Percentiles rank a stretch among this genome's conserved stretches.
Evolutionary conservation across 495 filamentous ascomycete genomes (phyloP).

Genomic region (Penicillium paxilli): DNA sequence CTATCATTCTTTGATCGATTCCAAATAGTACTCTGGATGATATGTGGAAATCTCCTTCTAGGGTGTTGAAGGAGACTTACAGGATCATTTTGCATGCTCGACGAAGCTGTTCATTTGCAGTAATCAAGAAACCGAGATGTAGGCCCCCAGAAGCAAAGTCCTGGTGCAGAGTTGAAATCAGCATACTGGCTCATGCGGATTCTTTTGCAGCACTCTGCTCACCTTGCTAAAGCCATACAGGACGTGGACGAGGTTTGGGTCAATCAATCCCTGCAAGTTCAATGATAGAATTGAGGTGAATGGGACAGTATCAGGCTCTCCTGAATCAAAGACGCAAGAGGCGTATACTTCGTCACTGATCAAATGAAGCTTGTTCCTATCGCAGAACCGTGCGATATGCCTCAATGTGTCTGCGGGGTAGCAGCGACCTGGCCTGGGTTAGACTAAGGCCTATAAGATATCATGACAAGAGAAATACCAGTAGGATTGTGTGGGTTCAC

Average conservation of each 20-base stretch:
- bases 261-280: slow-evolving; percentile 42
- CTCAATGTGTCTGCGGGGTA: slow-evolving; percentile 50
- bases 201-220: neutral
- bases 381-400: slow-evolving; percentile 52
- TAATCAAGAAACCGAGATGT: slow-evolving; percentile 53
- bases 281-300: slow-evolving; percentile 56
- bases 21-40: neutral
- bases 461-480: slow-evolving; percentile 17
- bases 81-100: slow-evolving; percentile 29
- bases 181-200: neutral
- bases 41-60: neutral
- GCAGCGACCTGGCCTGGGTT: slow-evolving; percentile 40
- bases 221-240: slow-evolving; percentile 60
- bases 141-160: slow-evolving; percentile 59
- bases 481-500: slow-evolving; percentile 50
- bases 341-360: slow-evolving; percentile 66
- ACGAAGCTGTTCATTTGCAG: slow-evolving; percentile 32
- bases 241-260: slow-evolving; percentile 52
- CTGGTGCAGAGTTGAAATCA: slow-evolving; percentile 8
- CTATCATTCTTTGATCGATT: neutral
- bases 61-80: slow-evolving; percentile 18
- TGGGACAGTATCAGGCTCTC: slow-evolving; percentile 29
- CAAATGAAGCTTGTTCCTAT: slow-evolving; percentile 54
- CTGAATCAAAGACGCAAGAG: slow-evolving; percentile 47
- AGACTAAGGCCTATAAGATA: neutral